Evolutionary conservation across 1,139 yeast species (phyloP), one percentile per base, ranked within the genome.

Genomic region (Sugiyamaella paludigena): DNA sequence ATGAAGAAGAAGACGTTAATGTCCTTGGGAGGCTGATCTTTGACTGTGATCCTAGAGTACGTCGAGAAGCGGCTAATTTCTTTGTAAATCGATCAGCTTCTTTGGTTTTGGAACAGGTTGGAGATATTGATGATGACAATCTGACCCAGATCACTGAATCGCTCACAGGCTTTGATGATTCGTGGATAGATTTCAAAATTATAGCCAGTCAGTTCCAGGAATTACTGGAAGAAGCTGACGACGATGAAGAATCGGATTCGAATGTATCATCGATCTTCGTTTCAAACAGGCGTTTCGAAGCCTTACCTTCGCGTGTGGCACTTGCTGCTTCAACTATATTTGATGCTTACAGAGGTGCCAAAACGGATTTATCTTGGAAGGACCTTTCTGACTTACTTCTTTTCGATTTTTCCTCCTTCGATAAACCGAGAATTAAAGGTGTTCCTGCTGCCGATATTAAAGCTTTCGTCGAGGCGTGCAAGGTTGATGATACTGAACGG

Each of bases 1-100:
- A 79, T 2, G 89, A 84, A 2, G 88, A 83, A 50, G 68, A 57
- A 73, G 19, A 56, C 53, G 12, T 57, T 63, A 40, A 60, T 80
- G 29, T 38, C 24, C 29, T 43, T 7, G 35, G 41, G 16, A 33
- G 31, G 11, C 61, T 80, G 41, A 65, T 79, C 8, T 79, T 78
- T 57, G 75, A 76, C 48, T 71, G 67, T 43, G 69, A 72, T 19
- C 50, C 58, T 2, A 59, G 59, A 3, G 67, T 69, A 1, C 61
- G 73, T n/a, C 55, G 55, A 35, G 63, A 64, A 7, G 69, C 68
- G 12, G 49, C 56, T 2, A 47, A 51, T 31, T 53, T 55, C 15
- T 46, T 53, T 27, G 46, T 46, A n/a, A 32, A 48, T 19, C 39
- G 45, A 6, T 40, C 33, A 2, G 37, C 40, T 11, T 15, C 19